Percentiles rank a stretch among this genome's conserved stretches.
These are phyloP conservation scores for Fusarium coicis DNA, from an alignment of 2,329 filamentous ascomycete genomes.

Conservation along the genomic window DNA sequence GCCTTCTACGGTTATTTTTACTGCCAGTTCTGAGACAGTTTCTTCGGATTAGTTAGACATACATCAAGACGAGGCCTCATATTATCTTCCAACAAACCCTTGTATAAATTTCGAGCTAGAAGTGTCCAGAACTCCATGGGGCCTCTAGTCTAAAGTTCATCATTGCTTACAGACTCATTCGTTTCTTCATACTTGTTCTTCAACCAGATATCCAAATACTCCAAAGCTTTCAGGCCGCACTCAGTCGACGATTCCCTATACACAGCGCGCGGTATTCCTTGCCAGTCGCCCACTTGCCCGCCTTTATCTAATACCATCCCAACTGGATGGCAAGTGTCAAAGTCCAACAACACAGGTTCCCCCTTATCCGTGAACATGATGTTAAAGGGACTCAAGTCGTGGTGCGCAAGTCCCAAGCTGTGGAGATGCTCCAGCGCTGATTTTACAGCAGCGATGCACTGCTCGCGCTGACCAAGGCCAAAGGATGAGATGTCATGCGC, in stretches of 20 bases:
- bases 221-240: neutral
- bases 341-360: neutral
- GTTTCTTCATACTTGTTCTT: neutral
- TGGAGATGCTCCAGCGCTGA: neutral
- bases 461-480: neutral
- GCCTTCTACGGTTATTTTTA: no score
- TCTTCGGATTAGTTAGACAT: no score
- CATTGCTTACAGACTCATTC: neutral
- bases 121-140: accelerated
- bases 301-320: neutral
- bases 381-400: neutral
- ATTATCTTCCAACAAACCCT: no score
- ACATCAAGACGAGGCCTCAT: no score
- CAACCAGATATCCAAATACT: neutral
- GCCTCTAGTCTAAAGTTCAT: neutral
- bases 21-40: no score
- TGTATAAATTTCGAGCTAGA: accelerated
- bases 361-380: neutral
- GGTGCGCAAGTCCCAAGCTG: neutral
- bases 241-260: neutral
- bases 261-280: neutral
- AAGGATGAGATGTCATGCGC: neutral
- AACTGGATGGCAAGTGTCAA: neutral
- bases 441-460: neutral
- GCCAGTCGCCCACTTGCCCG: neutral